phyloP scores from a whole-genome alignment of 2,329 filamentous ascomycete genomes.

The Sclerotiophoma versabilis region DNA sequence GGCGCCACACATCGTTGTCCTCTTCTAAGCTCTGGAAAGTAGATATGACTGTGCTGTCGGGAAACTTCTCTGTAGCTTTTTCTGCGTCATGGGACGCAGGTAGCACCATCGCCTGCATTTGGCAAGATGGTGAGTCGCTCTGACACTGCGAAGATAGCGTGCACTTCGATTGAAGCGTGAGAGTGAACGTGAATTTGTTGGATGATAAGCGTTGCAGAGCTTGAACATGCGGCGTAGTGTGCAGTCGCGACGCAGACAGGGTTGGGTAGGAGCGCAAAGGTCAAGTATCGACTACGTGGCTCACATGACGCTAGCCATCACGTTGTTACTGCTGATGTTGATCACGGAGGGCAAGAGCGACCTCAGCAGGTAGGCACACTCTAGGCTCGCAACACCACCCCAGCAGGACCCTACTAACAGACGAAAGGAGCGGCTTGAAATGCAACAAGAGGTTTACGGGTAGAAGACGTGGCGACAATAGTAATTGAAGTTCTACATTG shows the following conservation, averaged over 20 bases:
- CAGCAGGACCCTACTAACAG: neutral
- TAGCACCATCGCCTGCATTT: neutral
- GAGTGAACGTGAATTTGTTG: neutral
- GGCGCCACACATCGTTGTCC: neutral
- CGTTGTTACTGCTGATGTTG: neutral
- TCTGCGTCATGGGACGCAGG: neutral
- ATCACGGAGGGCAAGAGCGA: conserved; percentile 2
- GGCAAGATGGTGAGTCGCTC: neutral
- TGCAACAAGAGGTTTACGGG: too few relatives aligned
- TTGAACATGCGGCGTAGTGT: too few relatives aligned
- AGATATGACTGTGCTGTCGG: neutral
- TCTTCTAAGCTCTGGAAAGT: neutral
- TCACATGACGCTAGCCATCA: too few relatives aligned
- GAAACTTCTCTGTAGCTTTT: neutral
- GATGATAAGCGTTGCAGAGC: too few relatives aligned
- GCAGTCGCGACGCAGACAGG: neutral
- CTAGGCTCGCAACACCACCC: neutral
- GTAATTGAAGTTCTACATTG: neutral
- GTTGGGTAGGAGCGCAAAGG: neutral
- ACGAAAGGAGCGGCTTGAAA: neutral
- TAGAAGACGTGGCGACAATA: neutral
- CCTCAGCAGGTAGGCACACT: neutral
- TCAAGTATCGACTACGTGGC: neutral
- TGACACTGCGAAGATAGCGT: neutral
- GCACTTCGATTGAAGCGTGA: neutral